Percentiles rank a stretch among this genome's conserved stretches.
Conservation (phyloP, 192 early-diverging fungal genomes). For the Gigaspora rosea region DNA sequence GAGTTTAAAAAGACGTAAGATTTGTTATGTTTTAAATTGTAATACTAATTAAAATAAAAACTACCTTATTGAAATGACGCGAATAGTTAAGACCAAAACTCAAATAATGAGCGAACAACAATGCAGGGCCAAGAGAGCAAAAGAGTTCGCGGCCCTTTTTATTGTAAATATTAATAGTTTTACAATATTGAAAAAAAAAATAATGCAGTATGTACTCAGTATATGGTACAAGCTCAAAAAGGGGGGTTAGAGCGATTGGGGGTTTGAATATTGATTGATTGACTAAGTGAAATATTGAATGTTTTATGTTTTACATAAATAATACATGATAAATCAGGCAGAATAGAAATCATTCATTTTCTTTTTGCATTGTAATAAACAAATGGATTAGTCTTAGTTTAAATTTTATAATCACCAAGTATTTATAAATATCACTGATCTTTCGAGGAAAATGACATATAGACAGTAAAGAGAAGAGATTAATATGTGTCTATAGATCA, state of each 20-base stretch:
- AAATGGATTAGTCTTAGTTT: neutral
- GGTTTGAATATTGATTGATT: neutral
- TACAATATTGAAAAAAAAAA: constrained; percentile 3
- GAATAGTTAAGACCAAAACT: neutral
- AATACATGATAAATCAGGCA: constrained; percentile 11
- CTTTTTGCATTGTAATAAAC: constrained; percentile 11
- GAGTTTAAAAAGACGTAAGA: neutral
- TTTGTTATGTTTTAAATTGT: neutral
- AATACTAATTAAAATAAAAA: constrained; percentile 1
- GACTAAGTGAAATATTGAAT: neutral
- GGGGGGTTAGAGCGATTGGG: neutral
- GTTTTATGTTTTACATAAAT: constrained; percentile 16
- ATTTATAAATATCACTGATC: too few species aligned
- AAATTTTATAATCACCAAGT: neutral
- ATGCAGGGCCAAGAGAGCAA: constrained; percentile 13
- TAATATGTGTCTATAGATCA: too few species aligned
- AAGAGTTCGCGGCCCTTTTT: constrained; percentile 24
- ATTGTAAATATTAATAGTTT: constrained; percentile 5
- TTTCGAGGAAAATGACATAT: too few species aligned
- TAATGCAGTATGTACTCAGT: neutral
- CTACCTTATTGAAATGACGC: constrained; percentile 11
- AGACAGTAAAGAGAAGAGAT: too few species aligned
- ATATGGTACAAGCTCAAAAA: constrained; percentile 11
- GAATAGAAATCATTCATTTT: neutral
- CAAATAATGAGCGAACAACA: constrained; percentile 21